Percentiles rank a stretch among this genome's conserved stretches.
Evolutionary conservation across 345 rosid species (phyloP).

Genomic region (Eucalyptus paniculata): DNA sequence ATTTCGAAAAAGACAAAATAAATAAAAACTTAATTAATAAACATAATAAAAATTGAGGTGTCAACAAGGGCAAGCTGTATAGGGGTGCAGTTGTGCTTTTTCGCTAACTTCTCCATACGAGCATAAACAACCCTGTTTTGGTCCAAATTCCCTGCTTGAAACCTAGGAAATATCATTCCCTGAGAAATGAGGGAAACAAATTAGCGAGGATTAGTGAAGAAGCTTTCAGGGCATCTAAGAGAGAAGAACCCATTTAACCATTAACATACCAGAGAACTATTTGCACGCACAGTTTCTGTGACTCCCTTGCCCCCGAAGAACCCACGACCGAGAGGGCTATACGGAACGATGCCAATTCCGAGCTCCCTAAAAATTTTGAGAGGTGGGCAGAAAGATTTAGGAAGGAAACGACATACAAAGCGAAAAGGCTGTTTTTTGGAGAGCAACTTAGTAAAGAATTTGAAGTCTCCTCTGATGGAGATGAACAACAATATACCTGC

Average conservation of each 20-base stretch:
- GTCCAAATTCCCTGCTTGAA: constrained; percentile 6
- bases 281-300: background rate
- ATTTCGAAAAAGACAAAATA: too few species aligned
- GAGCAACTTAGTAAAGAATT: background rate
- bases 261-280: background rate
- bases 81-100: constrained; percentile 14
- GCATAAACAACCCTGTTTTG: constrained; percentile 13
- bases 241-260: background rate
- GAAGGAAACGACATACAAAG: background rate
- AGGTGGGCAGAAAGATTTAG: background rate
- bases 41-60: too few species aligned
- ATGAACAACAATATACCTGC: constrained; percentile 14
- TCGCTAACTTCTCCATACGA: constrained; percentile 7
- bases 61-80: constrained; percentile 27
- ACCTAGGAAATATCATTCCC: constrained; percentile 2
- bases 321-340: background rate
- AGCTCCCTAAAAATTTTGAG: background rate
- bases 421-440: background rate
- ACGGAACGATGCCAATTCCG: background rate
- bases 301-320: background rate
- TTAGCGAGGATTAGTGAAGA: background rate
- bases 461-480: background rate
- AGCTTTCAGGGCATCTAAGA: background rate
- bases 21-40: too few species aligned
- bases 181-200: background rate